A percentile compares a stretch with the other conserved stretches of the same genome.
Evolutionary conservation across 2,329 filamentous ascomycete genomes (phyloP).

Genomic region (Colletotrichum karsti): DNA sequence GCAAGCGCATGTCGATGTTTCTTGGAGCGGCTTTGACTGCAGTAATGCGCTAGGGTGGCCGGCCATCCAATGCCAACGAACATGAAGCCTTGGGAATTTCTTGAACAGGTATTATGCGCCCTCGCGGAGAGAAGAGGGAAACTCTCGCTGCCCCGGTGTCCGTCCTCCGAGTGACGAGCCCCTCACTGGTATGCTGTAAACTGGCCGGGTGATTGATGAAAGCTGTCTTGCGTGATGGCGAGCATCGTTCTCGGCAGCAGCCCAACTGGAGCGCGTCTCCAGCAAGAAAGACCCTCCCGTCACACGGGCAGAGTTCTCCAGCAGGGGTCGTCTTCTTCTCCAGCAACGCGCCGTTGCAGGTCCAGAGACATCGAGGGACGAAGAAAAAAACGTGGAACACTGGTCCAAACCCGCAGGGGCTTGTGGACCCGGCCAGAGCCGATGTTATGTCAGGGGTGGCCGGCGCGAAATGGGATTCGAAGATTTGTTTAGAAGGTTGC

Average conservation of each 20-base stretch:
- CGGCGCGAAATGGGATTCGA: background rate
- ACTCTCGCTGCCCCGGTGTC: background rate
- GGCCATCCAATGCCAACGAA: background rate
- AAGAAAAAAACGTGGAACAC: slow-evolving; percentile 10
- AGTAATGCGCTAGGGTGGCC: slow-evolving; percentile 1
- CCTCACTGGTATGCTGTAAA: background rate
- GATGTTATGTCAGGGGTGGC: slow-evolving; percentile 8
- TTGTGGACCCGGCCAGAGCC: slow-evolving; percentile 14
- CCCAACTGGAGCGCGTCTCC: background rate
- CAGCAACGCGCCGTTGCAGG: background rate
- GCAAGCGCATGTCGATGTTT: slow-evolving; percentile 12
- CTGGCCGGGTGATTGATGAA: slow-evolving; percentile 11
- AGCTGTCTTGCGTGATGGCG: slow-evolving; percentile 11
- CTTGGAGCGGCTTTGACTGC: background rate
- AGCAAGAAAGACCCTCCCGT: background rate
- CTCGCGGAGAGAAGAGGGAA: background rate
- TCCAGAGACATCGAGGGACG: background rate
- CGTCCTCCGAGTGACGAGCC: background rate
- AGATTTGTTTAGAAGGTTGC: slow-evolving; percentile 2
- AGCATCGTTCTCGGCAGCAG: background rate
- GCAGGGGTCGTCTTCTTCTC: background rate
- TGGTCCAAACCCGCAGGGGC: background rate
- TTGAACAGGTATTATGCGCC: background rate
- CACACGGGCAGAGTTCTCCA: background rate
- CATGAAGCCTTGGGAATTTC: background rate